Evolutionary conservation across 345 rosid species (phyloP).

Genomic region (Kernera saxatilis): DNA sequence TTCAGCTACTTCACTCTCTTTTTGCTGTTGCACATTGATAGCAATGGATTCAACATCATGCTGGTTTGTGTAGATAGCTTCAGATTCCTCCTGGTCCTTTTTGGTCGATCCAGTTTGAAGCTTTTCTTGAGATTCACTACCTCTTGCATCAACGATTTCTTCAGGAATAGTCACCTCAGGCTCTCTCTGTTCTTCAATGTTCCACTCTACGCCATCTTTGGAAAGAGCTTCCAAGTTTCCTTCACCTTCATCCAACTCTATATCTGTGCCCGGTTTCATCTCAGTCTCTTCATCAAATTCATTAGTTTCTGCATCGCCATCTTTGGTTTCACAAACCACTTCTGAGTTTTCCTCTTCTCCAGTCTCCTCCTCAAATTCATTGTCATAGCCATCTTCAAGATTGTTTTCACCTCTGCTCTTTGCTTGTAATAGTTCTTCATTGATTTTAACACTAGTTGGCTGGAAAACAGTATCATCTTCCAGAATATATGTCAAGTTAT

Average conservation of each 20-base stretch:
- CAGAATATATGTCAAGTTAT: conserved; percentile 46
- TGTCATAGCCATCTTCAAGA: conserved; percentile 2
- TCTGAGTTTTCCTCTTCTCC: background rate
- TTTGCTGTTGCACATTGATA: background rate
- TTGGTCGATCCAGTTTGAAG: background rate
- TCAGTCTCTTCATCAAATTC: conserved; percentile 13
- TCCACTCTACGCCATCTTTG: background rate
- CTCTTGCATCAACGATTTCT: conserved; percentile 11
- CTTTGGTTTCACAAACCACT: conserved; percentile 5
- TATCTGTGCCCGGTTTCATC: background rate
- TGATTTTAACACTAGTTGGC: conserved; percentile 20
- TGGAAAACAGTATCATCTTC: conserved; percentile 30
- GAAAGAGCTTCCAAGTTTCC: background rate
- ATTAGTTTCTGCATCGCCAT: background rate
- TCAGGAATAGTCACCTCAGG: conserved; percentile 15
- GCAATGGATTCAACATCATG: background rate
- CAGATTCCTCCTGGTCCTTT: background rate
- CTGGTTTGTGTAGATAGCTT: conserved; percentile 8
- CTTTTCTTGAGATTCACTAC: background rate
- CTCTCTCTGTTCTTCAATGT: background rate
- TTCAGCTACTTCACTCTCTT: background rate
- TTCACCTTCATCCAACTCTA: background rate
- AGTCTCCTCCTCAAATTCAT: background rate
- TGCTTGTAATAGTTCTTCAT: background rate
- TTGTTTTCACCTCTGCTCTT: background rate